Conservation (phyloP, 2,329 filamentous ascomycete genomes). For the Dothidotthia symphoricarpi region DNA sequence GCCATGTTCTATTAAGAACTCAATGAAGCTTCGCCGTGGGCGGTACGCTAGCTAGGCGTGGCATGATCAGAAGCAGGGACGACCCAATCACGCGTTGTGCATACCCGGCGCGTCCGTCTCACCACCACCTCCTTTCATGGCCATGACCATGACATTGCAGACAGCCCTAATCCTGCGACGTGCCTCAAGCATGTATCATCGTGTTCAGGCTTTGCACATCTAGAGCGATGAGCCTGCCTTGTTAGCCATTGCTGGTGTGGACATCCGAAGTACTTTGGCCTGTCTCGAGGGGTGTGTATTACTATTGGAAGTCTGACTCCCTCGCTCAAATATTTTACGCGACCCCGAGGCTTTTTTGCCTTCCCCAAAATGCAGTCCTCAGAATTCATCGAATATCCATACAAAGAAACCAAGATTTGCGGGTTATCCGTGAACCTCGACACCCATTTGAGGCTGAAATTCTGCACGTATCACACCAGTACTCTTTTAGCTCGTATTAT, state of each 20-base stretch:
- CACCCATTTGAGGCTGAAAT: too few species aligned
- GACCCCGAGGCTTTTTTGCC: too few species aligned
- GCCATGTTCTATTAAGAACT: slow-evolving; percentile 6
- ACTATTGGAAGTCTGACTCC: too few species aligned
- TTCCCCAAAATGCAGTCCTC: too few species aligned
- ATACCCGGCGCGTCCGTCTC: slow-evolving; percentile 14
- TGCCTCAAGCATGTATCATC: slow-evolving; percentile 32
- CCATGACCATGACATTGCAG: slow-evolving; percentile 11
- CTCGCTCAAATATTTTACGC: too few species aligned
- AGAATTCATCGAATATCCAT: too few species aligned
- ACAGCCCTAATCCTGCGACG: slow-evolving; percentile 20
- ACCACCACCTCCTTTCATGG: slow-evolving; percentile 15
- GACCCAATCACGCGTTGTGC: slow-evolving; percentile 18
- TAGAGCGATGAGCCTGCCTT: too few species aligned
- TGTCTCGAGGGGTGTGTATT: not conserved
- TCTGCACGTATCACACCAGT: too few species aligned
- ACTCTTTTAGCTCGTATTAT: too few species aligned
- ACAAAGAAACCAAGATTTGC: too few species aligned
- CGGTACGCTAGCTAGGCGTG: slow-evolving; percentile 11
- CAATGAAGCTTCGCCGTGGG: slow-evolving; percentile 12
- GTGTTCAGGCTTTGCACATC: slow-evolving; percentile 2
- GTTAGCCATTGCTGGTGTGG: too few species aligned
- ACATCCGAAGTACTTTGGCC: not conserved
- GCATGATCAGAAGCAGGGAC: slow-evolving; percentile 2
- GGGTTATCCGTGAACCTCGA: too few species aligned